These are phyloP conservation scores for Prunus mira DNA, from an alignment of 306 rosid genomes.

Conservation along the genomic window DNA sequence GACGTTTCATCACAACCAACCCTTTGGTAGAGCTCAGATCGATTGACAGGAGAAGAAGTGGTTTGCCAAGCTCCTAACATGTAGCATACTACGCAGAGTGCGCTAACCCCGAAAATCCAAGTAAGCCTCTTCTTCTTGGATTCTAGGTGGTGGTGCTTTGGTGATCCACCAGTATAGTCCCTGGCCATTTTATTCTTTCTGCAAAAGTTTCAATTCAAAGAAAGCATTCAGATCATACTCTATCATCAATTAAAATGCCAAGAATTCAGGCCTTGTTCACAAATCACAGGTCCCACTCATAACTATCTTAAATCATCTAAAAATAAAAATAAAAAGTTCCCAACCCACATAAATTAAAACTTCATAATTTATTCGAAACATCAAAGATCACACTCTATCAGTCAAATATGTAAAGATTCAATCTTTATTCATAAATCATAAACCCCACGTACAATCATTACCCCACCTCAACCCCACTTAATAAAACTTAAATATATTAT, in stretches of 20 bases:
- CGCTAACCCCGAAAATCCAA: constrained; percentile 73
- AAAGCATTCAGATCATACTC: not conserved
- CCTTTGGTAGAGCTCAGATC: constrained; percentile 44
- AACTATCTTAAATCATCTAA: not conserved
- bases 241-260: not conserved
- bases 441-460: not conserved
- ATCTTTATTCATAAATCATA: not conserved
- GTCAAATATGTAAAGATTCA: not conserved
- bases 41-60: constrained; percentile 36
- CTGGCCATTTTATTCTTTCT: constrained; percentile 55
- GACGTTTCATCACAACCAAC: constrained; percentile 43
- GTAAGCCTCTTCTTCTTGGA: constrained; percentile 66
- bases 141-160: constrained; percentile 75
- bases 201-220: constrained; percentile 9
- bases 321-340: too few relatives aligned
- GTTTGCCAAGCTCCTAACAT: constrained; percentile 75
- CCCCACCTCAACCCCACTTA: not conserved
- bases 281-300: not conserved
- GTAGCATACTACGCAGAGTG: constrained; percentile 68
- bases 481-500: not conserved
- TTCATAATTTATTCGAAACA: not conserved
- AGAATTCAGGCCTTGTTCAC: not conserved
- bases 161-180: constrained; percentile 80
- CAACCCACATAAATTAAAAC: not conserved
- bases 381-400: constrained; percentile 4